phyloP scores from a whole-genome alignment of 306 rosid genomes.

The Astragalus membranaceus region DNA sequence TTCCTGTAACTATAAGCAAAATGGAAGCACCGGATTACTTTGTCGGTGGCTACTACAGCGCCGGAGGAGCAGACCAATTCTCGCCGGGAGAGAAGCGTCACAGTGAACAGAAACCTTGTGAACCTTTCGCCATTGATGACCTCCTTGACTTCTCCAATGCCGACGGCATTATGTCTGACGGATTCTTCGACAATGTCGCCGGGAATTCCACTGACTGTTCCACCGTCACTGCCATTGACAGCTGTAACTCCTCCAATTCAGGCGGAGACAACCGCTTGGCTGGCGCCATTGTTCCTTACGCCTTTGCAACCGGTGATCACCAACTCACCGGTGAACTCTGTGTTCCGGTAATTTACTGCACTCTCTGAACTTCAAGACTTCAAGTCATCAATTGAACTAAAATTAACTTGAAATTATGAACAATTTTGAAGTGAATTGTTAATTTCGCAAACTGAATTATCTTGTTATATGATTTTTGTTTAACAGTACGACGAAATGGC shows the following conservation, averaged over 20 bases:
- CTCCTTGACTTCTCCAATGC: slow-evolving; percentile 81
- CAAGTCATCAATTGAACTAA: background rate
- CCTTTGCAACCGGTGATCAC: slow-evolving; percentile 36
- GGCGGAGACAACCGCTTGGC: slow-evolving; percentile 48
- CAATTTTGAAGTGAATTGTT: background rate
- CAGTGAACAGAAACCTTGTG: slow-evolving; percentile 42
- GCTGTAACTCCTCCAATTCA: slow-evolving; percentile 71
- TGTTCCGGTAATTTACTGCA: slow-evolving; percentile 56
- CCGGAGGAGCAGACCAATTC: slow-evolving; percentile 33
- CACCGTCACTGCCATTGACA: slow-evolving; percentile 57
- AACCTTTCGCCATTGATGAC: slow-evolving; percentile 74
- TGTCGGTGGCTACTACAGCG: slow-evolving; percentile 50
- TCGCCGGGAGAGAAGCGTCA: slow-evolving; percentile 44
- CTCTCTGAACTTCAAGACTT: background rate
- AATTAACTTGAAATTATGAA: background rate
- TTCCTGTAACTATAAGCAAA: background rate
- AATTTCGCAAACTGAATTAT: slow-evolving; percentile 3
- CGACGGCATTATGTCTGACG: slow-evolving; percentile 56
- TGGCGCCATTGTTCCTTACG: slow-evolving; percentile 42
- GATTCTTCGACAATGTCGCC: slow-evolving; percentile 59
- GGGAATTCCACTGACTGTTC: slow-evolving; percentile 63
- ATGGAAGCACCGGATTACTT: slow-evolving; percentile 69
- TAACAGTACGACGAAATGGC: slow-evolving; percentile 80
- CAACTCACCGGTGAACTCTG: slow-evolving; percentile 75
- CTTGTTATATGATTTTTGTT: background rate